Conservation (phyloP, 2,329 filamentous ascomycete species). For the Fusarium vanettenii region DNA sequence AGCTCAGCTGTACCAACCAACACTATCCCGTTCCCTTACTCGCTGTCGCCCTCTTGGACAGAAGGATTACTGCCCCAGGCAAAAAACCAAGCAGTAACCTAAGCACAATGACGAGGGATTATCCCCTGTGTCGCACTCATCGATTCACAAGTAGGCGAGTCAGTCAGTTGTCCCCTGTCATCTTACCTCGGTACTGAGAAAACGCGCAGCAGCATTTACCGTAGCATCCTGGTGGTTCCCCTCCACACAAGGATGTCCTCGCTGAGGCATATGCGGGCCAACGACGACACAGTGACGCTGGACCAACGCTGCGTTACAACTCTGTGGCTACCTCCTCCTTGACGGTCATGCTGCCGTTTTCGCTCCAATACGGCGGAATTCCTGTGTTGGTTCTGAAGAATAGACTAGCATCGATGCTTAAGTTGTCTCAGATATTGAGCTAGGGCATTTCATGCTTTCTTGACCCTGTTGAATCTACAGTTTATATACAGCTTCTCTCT, state of each 20-base stretch:
- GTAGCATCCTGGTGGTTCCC: neutral
- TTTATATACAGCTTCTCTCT: neutral
- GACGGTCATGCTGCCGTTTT: neutral
- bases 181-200: neutral
- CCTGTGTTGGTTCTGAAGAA: neutral
- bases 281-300: neutral
- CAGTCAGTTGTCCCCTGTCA: neutral
- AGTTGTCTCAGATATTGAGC: neutral
- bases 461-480: neutral
- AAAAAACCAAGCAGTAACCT: neutral
- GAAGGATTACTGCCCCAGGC: neutral
- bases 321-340: neutral
- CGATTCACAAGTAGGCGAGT: neutral
- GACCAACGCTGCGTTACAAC: neutral
- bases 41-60: neutral
- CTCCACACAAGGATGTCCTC: neutral
- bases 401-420: neutral
- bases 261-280: constrained; percentile 1
- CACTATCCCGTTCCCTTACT: neutral
- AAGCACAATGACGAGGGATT: neutral
- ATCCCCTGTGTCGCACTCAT: neutral
- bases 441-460: neutral
- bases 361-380: neutral
- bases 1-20: neutral
- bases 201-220: neutral